Conservation (phyloP, 2,329 filamentous ascomycete species). For the Beauveria sp. region DNA sequence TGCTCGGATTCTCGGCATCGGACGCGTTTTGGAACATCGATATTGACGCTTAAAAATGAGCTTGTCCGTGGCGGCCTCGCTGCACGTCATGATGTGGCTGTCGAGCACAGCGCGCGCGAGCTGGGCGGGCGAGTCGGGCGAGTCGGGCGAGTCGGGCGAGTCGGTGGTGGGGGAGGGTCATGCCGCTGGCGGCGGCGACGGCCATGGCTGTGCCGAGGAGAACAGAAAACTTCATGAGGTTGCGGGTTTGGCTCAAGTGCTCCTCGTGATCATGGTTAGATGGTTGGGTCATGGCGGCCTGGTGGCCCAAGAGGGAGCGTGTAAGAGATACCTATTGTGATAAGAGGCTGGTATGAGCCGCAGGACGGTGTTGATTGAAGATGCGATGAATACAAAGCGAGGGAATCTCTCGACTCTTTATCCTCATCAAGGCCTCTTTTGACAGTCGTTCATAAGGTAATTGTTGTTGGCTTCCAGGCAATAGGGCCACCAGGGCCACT, state of each 20-base stretch:
- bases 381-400: too few species aligned
- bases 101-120: neutral
- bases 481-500: too few species aligned
- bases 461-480: too few species aligned
- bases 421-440: too few species aligned
- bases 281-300: too few species aligned
- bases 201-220: neutral
- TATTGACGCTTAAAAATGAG: conserved; percentile 5
- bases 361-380: too few species aligned
- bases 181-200: neutral
- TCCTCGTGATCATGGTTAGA: neutral
- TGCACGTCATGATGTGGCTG: neutral
- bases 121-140: neutral
- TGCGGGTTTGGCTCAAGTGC: neutral
- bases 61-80: neutral
- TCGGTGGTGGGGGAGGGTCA: neutral
- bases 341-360: too few species aligned
- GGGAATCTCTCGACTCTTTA: too few species aligned
- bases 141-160: neutral
- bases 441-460: too few species aligned
- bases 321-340: too few species aligned
- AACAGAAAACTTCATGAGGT: conserved; percentile 5
- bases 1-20: conserved; percentile 21
- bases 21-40: neutral
- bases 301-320: too few species aligned